Percentiles rank a stretch among this genome's conserved stretches.
Conservation (phyloP, 306 rosid genomes). For the Dryas drummondii region DNA sequence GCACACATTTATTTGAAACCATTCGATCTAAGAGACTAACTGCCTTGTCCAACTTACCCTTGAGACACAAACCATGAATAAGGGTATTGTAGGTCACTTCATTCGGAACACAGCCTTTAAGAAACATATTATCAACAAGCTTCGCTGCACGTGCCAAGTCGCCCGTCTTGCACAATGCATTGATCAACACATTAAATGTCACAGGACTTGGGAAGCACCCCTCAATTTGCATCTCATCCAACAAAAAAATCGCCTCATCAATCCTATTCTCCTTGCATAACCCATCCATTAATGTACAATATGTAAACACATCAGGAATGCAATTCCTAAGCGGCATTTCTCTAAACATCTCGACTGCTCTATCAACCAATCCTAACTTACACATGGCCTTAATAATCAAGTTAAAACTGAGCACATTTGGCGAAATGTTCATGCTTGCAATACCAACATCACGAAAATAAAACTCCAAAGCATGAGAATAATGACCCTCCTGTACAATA, state of each 20-base stretch:
- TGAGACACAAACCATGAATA: conserved; percentile 77
- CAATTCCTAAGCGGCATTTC: conserved; percentile 64
- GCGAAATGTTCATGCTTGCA: conserved; percentile 38
- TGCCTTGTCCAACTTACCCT: conserved; percentile 88
- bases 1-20: conserved; percentile 67
- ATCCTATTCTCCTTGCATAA: conserved; percentile 70
- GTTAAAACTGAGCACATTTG: conserved; percentile 75
- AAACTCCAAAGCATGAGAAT: conserved; percentile 54
- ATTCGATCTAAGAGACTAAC: conserved; percentile 65
- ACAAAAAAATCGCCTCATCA: conserved; percentile 73
- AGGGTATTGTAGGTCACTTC: conserved; percentile 81
- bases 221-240: conserved; percentile 93
- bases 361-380: conserved; percentile 77
- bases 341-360: conserved; percentile 64
- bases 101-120: conserved; percentile 85
- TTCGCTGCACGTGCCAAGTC: conserved; percentile 75
- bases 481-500: conserved; percentile 57
- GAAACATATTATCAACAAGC: conserved; percentile 89
- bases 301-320: conserved; percentile 67
- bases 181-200: conserved; percentile 75
- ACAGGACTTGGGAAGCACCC: conserved; percentile 66
- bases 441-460: conserved; percentile 43
- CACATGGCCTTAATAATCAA: conserved; percentile 80
- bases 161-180: conserved; percentile 77
- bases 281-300: conserved; percentile 83